These are phyloP conservation scores for Diaporthe caulivora DNA, from an alignment of 2,329 filamentous ascomycete species.

Conservation along the genomic window DNA sequence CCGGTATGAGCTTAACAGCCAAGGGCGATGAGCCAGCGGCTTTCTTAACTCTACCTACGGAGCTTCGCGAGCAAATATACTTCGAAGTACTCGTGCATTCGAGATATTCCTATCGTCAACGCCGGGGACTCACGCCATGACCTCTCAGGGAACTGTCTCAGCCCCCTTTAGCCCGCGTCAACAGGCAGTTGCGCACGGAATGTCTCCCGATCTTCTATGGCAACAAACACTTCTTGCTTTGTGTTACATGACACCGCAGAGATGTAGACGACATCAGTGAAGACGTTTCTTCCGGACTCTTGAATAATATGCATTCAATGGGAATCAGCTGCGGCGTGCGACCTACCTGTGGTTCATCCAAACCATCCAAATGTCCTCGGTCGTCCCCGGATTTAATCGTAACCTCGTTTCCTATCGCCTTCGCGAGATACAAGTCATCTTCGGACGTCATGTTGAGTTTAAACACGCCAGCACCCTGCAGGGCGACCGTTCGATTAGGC, in stretches of 20 bases:
- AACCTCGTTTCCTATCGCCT: neutral
- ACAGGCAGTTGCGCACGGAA: neutral
- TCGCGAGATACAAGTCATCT: neutral
- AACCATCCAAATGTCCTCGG: neutral
- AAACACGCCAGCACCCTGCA: neutral
- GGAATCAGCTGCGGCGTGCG: neutral
- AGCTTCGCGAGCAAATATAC: neutral
- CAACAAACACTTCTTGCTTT: neutral
- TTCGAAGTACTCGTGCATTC: neutral
- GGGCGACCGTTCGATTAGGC: neutral
- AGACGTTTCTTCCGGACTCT: neutral
- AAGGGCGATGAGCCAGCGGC: too few species aligned
- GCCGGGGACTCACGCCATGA: neutral
- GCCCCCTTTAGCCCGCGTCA: neutral
- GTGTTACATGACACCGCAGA: too few species aligned
- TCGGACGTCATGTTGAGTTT: neutral
- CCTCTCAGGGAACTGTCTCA: neutral
- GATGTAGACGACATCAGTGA: neutral
- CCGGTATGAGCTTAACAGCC: too few species aligned
- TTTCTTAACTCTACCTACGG: too few species aligned
- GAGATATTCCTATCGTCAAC: neutral
- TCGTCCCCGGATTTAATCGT: neutral
- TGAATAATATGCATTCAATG: neutral
- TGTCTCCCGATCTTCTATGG: neutral
- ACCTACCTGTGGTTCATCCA: neutral